Evolutionary conservation across 805 yeast genomes (phyloP).

Genomic region (Zygoascus tannicola): DNA sequence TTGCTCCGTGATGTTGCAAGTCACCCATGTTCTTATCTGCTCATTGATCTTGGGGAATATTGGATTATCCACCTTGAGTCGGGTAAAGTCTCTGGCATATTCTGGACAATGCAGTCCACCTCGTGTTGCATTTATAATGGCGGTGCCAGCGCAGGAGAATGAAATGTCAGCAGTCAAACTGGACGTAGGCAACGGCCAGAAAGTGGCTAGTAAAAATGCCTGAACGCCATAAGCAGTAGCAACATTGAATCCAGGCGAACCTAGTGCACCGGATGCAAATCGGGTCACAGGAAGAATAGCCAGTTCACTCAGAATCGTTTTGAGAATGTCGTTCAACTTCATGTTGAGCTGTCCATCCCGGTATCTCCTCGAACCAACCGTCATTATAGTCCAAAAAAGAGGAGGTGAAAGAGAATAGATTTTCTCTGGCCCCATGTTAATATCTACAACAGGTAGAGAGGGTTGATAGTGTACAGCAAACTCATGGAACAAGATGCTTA

Average conservation of each 20-base stretch:
- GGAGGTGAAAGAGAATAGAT: slow-evolving; percentile 76
- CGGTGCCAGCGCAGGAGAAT: slow-evolving; percentile 92
- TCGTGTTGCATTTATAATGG: slow-evolving; percentile 84
- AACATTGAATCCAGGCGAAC: slow-evolving; percentile 62
- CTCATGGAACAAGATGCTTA: slow-evolving; percentile 54
- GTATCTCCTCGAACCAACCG: slow-evolving; percentile 67
- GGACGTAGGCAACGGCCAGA: slow-evolving; percentile 95
- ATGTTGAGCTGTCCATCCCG: slow-evolving; percentile 40
- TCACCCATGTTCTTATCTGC: slow-evolving; percentile 86
- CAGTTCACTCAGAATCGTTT: slow-evolving; percentile 73
- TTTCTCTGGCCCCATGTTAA: slow-evolving; percentile 70
- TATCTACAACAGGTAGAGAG: slow-evolving; percentile 79
- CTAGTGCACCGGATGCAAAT: slow-evolving; percentile 42
- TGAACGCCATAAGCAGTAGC: slow-evolving; percentile 92
- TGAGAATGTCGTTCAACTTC: slow-evolving; percentile 57
- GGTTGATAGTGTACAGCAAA: slow-evolving; percentile 75
- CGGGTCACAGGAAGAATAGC: slow-evolving; percentile 86
- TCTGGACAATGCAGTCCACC: slow-evolving; percentile 86
- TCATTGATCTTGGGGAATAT: slow-evolving; percentile 43
- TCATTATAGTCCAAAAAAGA: slow-evolving; percentile 87
- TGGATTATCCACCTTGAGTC: slow-evolving; percentile 36
- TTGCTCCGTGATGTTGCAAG: slow-evolving; percentile 85
- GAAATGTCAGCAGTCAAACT: slow-evolving; percentile 92
- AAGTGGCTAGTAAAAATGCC: slow-evolving; percentile 77
- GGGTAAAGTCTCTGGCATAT: slow-evolving; percentile 39